A percentile compares a stretch with the other conserved stretches of the same genome.
These are phyloP conservation scores for Saturnispora besseyi DNA, from an alignment of 805 yeast species.

Conservation along the genomic window DNA sequence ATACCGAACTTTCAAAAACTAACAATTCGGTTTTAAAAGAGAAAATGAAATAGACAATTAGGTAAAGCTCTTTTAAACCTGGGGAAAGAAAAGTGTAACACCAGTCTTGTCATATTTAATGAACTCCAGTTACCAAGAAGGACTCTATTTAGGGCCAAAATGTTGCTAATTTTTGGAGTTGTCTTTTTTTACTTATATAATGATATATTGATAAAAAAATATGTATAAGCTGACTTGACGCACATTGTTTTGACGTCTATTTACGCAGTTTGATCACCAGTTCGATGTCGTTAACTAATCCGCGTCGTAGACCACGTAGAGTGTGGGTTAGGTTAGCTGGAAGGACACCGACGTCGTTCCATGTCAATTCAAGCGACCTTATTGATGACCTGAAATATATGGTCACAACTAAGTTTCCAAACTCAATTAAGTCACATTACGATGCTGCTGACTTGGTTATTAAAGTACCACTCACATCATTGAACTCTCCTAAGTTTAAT, in stretches of 20 bases:
- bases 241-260: not conserved
- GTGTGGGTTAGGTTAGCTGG: constrained; percentile 46
- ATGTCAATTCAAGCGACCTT: constrained; percentile 51
- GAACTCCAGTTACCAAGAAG: no score
- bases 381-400: constrained; percentile 75
- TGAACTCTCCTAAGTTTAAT: not conserved
- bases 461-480: constrained; percentile 9
- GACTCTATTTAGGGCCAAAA: no score
- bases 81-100: no score
- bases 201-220: not conserved
- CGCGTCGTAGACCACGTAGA: constrained; percentile 25
- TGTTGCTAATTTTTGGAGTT: no score
- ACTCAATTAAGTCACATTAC: constrained; percentile 47
- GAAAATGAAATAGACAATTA: no score
- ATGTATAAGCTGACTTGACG: not conserved
- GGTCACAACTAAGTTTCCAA: constrained; percentile 57
- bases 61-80: no score
- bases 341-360: constrained; percentile 61
- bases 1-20: no score
- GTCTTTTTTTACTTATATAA: no score
- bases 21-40: no score
- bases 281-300: not conserved
- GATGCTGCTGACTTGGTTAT: constrained; percentile 63
- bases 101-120: no score
- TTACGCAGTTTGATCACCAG: not conserved